A percentile compares a stretch with the other conserved stretches of the same genome.
phyloP scores from a whole-genome alignment of 768 basidiomycete species.

The Mycena alexandri region DNA sequence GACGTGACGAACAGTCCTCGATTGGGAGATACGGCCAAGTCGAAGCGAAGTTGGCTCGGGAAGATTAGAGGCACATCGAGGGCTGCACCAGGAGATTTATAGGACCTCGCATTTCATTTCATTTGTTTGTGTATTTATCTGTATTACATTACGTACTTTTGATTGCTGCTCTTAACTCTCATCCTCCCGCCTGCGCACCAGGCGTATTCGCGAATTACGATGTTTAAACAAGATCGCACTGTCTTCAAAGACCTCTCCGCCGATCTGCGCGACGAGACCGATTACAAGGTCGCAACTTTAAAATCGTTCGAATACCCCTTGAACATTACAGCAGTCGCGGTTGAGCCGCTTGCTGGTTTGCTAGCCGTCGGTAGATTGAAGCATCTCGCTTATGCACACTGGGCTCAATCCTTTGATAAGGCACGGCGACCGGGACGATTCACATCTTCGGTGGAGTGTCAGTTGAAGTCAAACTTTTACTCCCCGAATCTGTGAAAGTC shows the following conservation, averaged over 20 bases:
- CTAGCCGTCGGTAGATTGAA: slow-evolving; percentile 67
- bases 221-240: slow-evolving; percentile 57
- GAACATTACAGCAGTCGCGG: slow-evolving; percentile 65
- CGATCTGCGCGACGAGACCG: slow-evolving; percentile 65
- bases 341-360: slow-evolving; percentile 71
- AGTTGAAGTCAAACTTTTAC: slow-evolving; percentile 63
- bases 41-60: slow-evolving; percentile 78
- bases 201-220: slow-evolving; percentile 34
- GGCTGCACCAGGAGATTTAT: slow-evolving; percentile 39
- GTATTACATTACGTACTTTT: slow-evolving; percentile 9
- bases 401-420: slow-evolving; percentile 50
- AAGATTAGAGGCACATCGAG: slow-evolving; percentile 69
- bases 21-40: slow-evolving; percentile 52
- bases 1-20: slow-evolving; percentile 81
- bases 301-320: slow-evolving; percentile 63
- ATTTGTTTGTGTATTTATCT: slow-evolving; percentile 29
- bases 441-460: slow-evolving; percentile 77
- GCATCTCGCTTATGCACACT: slow-evolving; percentile 8
- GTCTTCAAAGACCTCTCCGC: slow-evolving; percentile 66
- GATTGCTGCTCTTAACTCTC: not conserved
- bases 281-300: slow-evolving; percentile 69
- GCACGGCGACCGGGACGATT: slow-evolving; percentile 73
- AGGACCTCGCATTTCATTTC: slow-evolving; percentile 25
- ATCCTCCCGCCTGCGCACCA: not conserved
- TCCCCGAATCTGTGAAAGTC: slow-evolving; percentile 61